Evolutionary conservation across 2,329 filamentous ascomycete genomes (phyloP).

Genomic region (Fusarium bulbicola): DNA sequence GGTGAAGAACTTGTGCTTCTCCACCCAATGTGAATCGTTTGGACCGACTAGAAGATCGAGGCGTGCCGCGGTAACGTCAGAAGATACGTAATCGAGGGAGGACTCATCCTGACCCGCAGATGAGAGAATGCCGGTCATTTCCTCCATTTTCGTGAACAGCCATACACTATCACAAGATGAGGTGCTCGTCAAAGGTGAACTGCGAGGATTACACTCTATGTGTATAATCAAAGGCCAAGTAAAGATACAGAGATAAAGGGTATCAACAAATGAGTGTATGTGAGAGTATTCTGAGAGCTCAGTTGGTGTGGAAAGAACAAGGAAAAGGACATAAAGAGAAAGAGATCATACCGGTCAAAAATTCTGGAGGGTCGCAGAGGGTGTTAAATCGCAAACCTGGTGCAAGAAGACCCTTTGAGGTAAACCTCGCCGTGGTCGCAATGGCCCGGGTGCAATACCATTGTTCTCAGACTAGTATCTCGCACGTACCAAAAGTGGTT

Average conservation of each 20-base stretch:
- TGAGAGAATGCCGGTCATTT: neutral
- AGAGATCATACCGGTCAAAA: neutral
- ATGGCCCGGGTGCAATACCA: conserved; percentile 11
- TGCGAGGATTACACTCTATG: neutral
- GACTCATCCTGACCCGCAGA: neutral
- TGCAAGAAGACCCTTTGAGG: neutral
- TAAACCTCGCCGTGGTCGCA: neutral
- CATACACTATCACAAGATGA: neutral
- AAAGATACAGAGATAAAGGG: neutral
- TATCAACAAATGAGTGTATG: neutral
- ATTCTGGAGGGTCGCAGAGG: neutral
- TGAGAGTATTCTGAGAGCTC: neutral
- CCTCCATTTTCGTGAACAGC: neutral
- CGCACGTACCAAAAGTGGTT: neutral
- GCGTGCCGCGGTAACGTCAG: conserved; percentile 7
- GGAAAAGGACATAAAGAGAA: conserved; percentile 12
- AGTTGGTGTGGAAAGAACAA: neutral
- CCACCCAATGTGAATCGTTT: conserved; percentile 34
- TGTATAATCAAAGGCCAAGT: neutral
- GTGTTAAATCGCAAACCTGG: conserved; percentile 19
- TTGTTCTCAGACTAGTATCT: conserved; percentile 15
- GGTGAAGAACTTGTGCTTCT: conserved; percentile 45
- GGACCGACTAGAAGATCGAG: conserved; percentile 38
- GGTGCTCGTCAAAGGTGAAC: neutral
- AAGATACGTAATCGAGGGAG: neutral